Evolutionary conservation across 495 filamentous ascomycete species (phyloP).

Genomic region (Lepidopterella palustris): DNA sequence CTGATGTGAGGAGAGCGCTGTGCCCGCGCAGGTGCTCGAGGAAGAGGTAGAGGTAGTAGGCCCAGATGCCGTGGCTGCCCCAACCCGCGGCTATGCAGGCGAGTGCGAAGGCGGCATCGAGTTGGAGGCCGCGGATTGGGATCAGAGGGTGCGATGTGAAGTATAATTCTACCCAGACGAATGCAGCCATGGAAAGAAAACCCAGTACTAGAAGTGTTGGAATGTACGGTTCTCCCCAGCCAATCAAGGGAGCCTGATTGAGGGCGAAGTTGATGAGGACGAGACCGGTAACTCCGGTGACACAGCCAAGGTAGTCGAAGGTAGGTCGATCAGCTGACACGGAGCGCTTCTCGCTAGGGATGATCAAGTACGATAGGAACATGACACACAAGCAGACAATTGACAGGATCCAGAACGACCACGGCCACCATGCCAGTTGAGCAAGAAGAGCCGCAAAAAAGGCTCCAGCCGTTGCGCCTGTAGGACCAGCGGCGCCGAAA

Average conservation of each 20-base stretch:
- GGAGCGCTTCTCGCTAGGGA: slow-evolving; percentile 21
- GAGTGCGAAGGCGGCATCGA: slow-evolving; percentile 42
- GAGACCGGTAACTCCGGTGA: slow-evolving; percentile 34
- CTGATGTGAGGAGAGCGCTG: slow-evolving; percentile 40
- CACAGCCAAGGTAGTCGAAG: slow-evolving; percentile 27
- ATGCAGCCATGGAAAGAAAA: slow-evolving; percentile 36
- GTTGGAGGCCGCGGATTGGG: slow-evolving; percentile 40
- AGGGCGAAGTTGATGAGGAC: slow-evolving; percentile 47
- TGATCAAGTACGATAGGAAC: slow-evolving; percentile 23
- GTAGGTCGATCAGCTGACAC: slow-evolving; percentile 3
- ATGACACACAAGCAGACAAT: slow-evolving; percentile 20
- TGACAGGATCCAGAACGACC: slow-evolving; percentile 26
- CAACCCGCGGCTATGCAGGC: slow-evolving; percentile 45
- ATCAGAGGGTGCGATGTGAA: slow-evolving; percentile 41
- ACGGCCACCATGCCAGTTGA: slow-evolving; percentile 29
- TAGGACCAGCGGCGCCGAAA: slow-evolving; percentile 28
- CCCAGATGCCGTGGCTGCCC: slow-evolving; percentile 43
- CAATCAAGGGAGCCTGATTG: slow-evolving; percentile 47
- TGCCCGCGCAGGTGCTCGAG: slow-evolving; percentile 38
- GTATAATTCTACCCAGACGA: slow-evolving; percentile 42
- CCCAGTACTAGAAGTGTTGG: slow-evolving; percentile 45
- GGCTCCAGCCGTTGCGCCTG: slow-evolving; percentile 22
- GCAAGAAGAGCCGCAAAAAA: slow-evolving; percentile 25
- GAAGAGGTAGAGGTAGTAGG: slow-evolving; percentile 47
- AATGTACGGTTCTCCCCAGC: slow-evolving; percentile 45